phyloP scores from a whole-genome alignment of 768 basidiomycete genomes.

The Hemileccinum impolitum region DNA sequence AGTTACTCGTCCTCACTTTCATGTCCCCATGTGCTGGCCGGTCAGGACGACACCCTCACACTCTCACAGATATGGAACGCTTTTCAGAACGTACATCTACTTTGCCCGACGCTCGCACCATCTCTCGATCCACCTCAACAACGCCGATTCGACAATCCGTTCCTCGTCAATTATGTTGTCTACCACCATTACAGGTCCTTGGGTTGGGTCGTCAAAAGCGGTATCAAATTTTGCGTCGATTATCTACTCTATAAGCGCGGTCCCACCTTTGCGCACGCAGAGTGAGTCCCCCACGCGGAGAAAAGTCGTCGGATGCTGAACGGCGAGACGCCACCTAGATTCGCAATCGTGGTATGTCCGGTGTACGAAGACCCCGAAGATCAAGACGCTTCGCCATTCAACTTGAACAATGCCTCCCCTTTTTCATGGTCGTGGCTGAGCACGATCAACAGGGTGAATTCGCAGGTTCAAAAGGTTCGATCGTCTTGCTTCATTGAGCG shows the following conservation, averaged over 20 bases:
- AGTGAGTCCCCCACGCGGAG: slow-evolving; percentile 50
- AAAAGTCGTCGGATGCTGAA: neutral
- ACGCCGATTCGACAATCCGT: slow-evolving; percentile 82
- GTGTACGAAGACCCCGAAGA: slow-evolving; percentile 85
- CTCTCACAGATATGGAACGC: slow-evolving; percentile 59
- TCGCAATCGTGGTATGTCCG: slow-evolving; percentile 87
- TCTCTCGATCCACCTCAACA: slow-evolving; percentile 20
- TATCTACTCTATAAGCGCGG: slow-evolving; percentile 93
- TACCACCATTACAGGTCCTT: slow-evolving; percentile 96
- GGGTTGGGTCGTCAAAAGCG: slow-evolving; percentile 95
- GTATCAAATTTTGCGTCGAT: slow-evolving; percentile 97
- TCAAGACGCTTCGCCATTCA: slow-evolving; percentile 57
- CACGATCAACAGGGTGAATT: slow-evolving; percentile 94
- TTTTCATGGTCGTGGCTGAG: slow-evolving; percentile 95
- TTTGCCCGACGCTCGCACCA: slow-evolving; percentile 35
- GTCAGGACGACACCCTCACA: slow-evolving; percentile 52
- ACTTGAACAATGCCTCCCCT: slow-evolving; percentile 62
- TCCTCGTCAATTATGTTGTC: slow-evolving; percentile 82
- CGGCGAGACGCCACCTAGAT: slow-evolving; percentile 44
- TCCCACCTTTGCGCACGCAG: slow-evolving; percentile 92
- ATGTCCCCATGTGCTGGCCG: neutral
- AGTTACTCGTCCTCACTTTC: neutral
- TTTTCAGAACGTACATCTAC: slow-evolving; percentile 56
- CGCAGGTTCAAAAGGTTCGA: slow-evolving; percentile 95
- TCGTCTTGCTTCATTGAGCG: neutral